phyloP scores from a whole-genome alignment of 495 filamentous ascomycete genomes.

The Penicillium maclennaniae region DNA sequence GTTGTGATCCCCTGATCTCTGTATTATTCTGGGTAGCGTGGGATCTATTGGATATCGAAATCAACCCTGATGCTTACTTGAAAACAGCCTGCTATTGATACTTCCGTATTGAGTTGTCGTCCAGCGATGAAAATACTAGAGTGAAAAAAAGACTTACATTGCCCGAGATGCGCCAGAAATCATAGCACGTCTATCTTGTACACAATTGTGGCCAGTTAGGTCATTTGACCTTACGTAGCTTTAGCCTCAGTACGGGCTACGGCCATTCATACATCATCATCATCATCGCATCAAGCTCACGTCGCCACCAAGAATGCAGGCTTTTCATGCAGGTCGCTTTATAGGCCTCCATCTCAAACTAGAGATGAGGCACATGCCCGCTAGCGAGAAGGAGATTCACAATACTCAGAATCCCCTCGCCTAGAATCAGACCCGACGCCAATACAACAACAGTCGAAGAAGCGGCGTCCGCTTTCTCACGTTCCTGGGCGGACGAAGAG shows the following conservation, averaged over 20 bases:
- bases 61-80: not conserved
- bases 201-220: too few relatives aligned
- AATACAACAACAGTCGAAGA: constrained; percentile 59
- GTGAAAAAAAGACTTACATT: not conserved
- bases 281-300: too few relatives aligned
- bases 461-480: constrained; percentile 38
- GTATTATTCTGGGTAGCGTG: constrained; percentile 6
- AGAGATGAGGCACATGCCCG: constrained; percentile 72
- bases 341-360: not conserved
- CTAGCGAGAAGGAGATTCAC: constrained; percentile 83
- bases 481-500: constrained; percentile 21
- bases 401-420: constrained; percentile 92
- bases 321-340: not conserved
- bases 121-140: not conserved
- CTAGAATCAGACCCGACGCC: constrained; percentile 79
- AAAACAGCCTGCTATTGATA: not conserved
- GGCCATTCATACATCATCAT: too few relatives aligned
- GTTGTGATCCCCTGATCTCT: constrained; percentile 16
- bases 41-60: constrained; percentile 6
- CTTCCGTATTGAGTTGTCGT: not conserved
- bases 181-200: not conserved
- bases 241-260: too few relatives aligned
- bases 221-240: too few relatives aligned
- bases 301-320: too few relatives aligned
- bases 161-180: not conserved